phyloP scores from a whole-genome alignment of 352 stramenopile genomes.

The Globisporangium splendens region DNA sequence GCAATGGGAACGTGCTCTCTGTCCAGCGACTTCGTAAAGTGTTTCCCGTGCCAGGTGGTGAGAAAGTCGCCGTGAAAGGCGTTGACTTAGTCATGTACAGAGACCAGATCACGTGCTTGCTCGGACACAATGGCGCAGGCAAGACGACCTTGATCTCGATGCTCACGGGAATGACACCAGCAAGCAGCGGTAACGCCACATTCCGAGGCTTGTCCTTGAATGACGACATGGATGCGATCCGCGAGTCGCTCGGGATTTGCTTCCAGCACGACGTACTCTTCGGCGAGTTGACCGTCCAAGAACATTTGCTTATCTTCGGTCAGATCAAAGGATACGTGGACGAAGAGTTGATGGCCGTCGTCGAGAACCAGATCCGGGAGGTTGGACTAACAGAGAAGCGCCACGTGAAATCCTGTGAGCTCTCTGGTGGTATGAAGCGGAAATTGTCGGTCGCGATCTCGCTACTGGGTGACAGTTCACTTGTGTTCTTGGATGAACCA shows the following conservation, averaged over 20 bases:
- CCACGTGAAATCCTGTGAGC: constrained; percentile 42
- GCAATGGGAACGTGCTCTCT: no score
- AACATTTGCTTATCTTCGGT: constrained; percentile 94
- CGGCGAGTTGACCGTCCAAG: constrained; percentile 91
- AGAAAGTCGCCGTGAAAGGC: constrained; percentile 65
- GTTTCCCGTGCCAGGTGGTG: constrained; percentile 54
- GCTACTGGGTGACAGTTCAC: constrained; percentile 91
- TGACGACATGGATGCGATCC: constrained; percentile 83
- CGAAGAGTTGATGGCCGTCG: constrained; percentile 16
- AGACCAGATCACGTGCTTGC: constrained; percentile 81
- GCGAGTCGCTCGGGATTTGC: constrained; percentile 93
- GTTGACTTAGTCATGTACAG: constrained; percentile 83
- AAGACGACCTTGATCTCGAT: constrained; percentile 88
- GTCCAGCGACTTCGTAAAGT: constrained; percentile 33
- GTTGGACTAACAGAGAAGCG: constrained; percentile 90
- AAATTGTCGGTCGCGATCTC: constrained; percentile 95
- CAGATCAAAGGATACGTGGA: constrained; percentile 82
- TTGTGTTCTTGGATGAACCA: constrained; percentile 91
- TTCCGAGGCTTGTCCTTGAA: constrained; percentile 71
- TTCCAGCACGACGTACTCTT: constrained; percentile 97
- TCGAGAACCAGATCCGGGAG: constrained; percentile 56
- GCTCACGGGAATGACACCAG: constrained; percentile 78
- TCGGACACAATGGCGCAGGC: constrained; percentile 57
- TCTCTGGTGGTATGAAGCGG: constrained; percentile 94
- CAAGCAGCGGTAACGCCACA: constrained; percentile 53